Evolutionary conservation across 371 early-diverging fungal genomes (phyloP).

Genomic region (Thermomucor indicae-seudaticae): DNA sequence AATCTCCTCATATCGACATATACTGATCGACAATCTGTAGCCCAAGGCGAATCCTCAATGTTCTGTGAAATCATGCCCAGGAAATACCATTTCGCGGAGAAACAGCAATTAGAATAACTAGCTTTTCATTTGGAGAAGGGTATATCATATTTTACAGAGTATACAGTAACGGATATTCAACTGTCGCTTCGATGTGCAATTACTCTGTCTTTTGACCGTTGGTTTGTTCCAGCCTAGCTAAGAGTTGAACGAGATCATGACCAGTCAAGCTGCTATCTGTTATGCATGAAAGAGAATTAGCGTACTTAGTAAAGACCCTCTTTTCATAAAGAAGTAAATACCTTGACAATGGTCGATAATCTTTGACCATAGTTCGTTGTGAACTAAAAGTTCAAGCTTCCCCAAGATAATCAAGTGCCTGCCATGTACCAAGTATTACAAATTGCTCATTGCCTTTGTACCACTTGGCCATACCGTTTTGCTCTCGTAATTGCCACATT

Average conservation of each 20-base stretch:
- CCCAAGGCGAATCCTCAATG: too few species aligned
- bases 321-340: constrained; percentile 3
- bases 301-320: not conserved
- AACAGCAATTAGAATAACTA: not conserved
- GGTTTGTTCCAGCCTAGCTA: not conserved
- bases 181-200: not conserved
- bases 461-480: constrained; percentile 39
- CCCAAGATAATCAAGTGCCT: constrained; percentile 68
- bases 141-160: too few species aligned
- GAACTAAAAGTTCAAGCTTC: constrained; percentile 21
- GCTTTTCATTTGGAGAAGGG: too few species aligned
- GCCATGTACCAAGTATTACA: not conserved
- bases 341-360: constrained; percentile 37
- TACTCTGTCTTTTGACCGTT: not conserved
- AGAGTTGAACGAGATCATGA: not conserved
- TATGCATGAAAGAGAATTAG: not conserved
- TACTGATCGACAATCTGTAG: too few species aligned
- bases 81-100: not conserved
- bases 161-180: not conserved
- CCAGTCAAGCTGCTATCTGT: not conserved
- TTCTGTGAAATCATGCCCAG: too few species aligned
- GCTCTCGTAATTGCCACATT: constrained; percentile 63
- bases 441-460: not conserved
- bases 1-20: too few species aligned
- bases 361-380: constrained; percentile 33